Conservation (phyloP, 75 land plant genomes). For the Picea sitchensis region DNA sequence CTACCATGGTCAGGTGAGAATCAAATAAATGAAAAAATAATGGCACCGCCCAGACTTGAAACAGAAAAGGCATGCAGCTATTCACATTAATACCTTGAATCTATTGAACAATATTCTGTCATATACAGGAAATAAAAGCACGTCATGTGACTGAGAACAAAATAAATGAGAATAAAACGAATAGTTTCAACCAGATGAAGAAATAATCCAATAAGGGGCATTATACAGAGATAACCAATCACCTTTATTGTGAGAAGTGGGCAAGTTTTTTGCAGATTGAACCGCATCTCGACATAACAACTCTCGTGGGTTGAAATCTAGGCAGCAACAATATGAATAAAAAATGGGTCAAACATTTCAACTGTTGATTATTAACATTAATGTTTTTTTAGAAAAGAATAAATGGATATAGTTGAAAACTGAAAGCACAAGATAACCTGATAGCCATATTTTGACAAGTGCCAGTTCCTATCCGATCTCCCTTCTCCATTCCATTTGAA, state of each 20-base stretch:
- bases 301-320: too few species aligned
- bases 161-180: not conserved
- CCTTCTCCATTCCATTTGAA: constrained; percentile 57
- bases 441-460: constrained; percentile 99
- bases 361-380: too few species aligned
- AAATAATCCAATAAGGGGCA: not conserved
- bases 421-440: constrained; percentile 47
- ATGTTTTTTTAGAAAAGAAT: not conserved
- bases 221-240: not conserved
- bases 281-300: constrained; percentile 72
- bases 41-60: too few species aligned
- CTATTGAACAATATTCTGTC: too few species aligned
- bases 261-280: constrained; percentile 81
- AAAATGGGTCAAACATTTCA: too few species aligned
- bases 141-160: not conserved
- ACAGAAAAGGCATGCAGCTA: too few species aligned
- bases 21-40: too few species aligned
- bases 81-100: too few species aligned
- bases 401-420: not conserved
- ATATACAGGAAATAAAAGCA: not conserved
- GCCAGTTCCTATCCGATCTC: constrained; percentile 95
- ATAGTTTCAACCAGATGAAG: not conserved
- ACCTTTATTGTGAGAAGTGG: constrained; percentile 96
- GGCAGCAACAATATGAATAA: too few species aligned
- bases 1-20: too few species aligned